These are phyloP conservation scores for Colletotrichum limetticola DNA, from an alignment of 2,329 filamentous ascomycete genomes.

Conservation along the genomic window DNA sequence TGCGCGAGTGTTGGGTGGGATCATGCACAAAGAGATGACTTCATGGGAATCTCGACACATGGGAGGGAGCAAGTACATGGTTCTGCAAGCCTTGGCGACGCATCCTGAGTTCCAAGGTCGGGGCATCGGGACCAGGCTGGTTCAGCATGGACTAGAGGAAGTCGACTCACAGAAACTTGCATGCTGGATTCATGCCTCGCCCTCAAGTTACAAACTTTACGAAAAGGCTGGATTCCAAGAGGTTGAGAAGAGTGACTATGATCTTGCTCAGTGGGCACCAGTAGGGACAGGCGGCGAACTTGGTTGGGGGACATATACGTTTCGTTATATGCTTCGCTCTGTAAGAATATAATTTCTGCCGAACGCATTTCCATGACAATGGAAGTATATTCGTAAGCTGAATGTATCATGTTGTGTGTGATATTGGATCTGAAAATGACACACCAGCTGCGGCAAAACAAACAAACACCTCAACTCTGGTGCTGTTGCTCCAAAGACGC, in stretches of 20 bases:
- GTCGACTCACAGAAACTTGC: background rate
- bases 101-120: constrained; percentile 5
- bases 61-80: background rate
- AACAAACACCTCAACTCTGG: no score
- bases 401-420: no score
- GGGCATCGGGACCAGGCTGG: background rate
- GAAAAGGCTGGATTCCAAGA: constrained; percentile 8
- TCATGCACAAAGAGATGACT: constrained; percentile 19
- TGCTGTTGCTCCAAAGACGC: no score
- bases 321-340: constrained; percentile 17
- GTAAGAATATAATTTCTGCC: background rate
- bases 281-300: background rate
- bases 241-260: constrained; percentile 18
- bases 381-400: no score
- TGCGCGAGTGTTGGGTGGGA: constrained; percentile 4
- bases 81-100: constrained; percentile 17
- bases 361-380: background rate
- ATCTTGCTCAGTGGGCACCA: constrained; percentile 12
- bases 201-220: constrained; percentile 6
- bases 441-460: no score
- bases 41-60: background rate
- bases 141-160: background rate
- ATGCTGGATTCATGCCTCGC: constrained; percentile 23
- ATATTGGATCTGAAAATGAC: no score
- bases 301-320: constrained; percentile 9